These are phyloP conservation scores for Pseudogymnoascus sp. DNA, from an alignment of 2,329 filamentous ascomycete genomes.

Conservation along the genomic window DNA sequence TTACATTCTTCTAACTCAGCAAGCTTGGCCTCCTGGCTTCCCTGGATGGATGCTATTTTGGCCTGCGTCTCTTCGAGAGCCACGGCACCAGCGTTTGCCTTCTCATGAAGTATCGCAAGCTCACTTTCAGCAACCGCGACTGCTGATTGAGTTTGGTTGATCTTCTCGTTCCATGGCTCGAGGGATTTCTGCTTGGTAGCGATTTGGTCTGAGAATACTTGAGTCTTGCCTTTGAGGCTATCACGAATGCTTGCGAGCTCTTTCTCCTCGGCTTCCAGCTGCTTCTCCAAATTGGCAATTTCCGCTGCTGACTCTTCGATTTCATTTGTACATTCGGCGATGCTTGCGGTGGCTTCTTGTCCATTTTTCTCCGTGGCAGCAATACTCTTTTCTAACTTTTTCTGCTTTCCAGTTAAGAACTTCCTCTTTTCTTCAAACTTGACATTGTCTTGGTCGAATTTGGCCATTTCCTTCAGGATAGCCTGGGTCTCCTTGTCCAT, in stretches of 20 bases:
- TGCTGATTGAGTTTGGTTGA: slow-evolving; percentile 90
- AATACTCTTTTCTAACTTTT: slow-evolving; percentile 88
- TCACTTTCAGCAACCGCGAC: slow-evolving; percentile 95
- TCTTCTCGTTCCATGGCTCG: slow-evolving; percentile 94
- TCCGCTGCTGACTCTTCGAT: slow-evolving; percentile 72
- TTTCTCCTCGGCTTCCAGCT: slow-evolving; percentile 71
- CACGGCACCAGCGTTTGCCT: slow-evolving; percentile 78
- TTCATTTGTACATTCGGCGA: slow-evolving; percentile 71
- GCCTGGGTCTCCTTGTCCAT: slow-evolving; percentile 77
- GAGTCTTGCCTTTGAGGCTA: slow-evolving; percentile 88
- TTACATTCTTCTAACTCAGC: slow-evolving; percentile 71
- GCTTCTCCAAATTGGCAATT: slow-evolving; percentile 67
- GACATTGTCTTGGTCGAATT: slow-evolving; percentile 92
- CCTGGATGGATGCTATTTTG: slow-evolving; percentile 69
- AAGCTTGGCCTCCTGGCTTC: slow-evolving; percentile 63
- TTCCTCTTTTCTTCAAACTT: slow-evolving; percentile 98
- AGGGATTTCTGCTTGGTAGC: slow-evolving; percentile 85
- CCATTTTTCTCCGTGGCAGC: slow-evolving; percentile 68
- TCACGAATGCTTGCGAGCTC: slow-evolving; percentile 81
- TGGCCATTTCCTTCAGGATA: slow-evolving; percentile 79
- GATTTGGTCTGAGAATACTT: slow-evolving; percentile 89
- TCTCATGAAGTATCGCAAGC: slow-evolving; percentile 82
- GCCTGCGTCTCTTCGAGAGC: slow-evolving; percentile 76
- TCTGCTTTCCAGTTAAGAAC: slow-evolving; percentile 82
- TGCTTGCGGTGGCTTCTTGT: slow-evolving; percentile 68